These are phyloP conservation scores for Zygoascus sp. DNA, from an alignment of 1,139 yeast genomes.

Conservation along the genomic window DNA sequence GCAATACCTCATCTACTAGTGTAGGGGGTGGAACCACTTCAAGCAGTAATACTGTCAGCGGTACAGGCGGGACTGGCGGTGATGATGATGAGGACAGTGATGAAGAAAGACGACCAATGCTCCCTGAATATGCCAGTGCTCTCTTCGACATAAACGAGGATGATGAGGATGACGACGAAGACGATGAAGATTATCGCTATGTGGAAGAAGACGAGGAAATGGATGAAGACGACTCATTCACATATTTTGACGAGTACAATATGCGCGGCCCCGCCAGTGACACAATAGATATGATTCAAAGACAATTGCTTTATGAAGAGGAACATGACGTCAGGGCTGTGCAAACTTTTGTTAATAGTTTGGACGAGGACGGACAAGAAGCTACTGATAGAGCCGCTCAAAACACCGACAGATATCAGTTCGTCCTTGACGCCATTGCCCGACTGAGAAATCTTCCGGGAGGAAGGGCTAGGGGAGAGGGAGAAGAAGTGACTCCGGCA, in stretches of 20 bases:
- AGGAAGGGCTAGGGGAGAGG: not conserved
- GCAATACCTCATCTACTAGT: too few relatives aligned
- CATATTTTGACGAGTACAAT: not conserved
- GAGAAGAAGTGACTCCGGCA: constrained; percentile 6
- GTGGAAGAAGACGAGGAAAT: constrained; percentile 2
- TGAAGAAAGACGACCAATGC: constrained; percentile 9
- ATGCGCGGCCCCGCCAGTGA: not conserved
- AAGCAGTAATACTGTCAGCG: too few relatives aligned
- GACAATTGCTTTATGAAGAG: not conserved
- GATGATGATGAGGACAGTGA: constrained; percentile 14
- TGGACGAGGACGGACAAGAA: too few relatives aligned
- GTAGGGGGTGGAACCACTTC: too few relatives aligned
- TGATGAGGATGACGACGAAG: constrained; percentile 2
- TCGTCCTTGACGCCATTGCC: not conserved
- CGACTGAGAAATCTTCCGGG: not conserved
- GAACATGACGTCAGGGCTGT: not conserved
- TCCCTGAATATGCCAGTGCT: not conserved
- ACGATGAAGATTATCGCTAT: constrained; percentile 4
- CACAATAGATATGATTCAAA: not conserved
- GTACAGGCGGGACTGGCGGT: constrained; percentile 7
- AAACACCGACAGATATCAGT: not conserved
- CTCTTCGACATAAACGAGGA: not conserved
- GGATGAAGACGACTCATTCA: not conserved
- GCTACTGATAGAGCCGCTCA: not conserved
- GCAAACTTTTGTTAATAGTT: not conserved